phyloP scores from a whole-genome alignment of 352 stramenopile genomes.

The Elongisporangium prolatum region DNA sequence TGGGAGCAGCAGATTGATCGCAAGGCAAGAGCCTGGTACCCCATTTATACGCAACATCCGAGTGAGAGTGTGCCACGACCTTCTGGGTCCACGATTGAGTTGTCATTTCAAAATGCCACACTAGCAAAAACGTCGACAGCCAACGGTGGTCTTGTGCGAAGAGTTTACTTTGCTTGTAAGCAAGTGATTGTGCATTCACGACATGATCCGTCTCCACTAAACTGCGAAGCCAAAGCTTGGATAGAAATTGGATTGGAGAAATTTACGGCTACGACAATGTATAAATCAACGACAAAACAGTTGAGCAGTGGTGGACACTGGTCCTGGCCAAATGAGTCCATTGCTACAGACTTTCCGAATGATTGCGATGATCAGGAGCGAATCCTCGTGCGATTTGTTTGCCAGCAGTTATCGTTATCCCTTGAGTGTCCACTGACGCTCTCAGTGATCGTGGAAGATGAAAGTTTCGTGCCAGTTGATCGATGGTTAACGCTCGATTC shows the following conservation, averaged over 20 bases:
- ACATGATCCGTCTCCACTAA: background rate
- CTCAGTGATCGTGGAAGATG: conserved; percentile 1
- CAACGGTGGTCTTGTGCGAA: background rate
- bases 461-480: conserved; percentile 7
- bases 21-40: background rate
- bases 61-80: background rate
- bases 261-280: background rate
- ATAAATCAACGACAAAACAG: background rate
- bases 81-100: background rate
- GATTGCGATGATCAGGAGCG: conserved; percentile 1
- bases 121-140: background rate
- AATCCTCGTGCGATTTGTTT: conserved; percentile 6
- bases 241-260: background rate
- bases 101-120: background rate
- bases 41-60: background rate
- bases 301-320: conserved; percentile 6
- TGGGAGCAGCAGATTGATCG: background rate
- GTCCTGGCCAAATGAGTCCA: conserved; percentile 22
- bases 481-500: conserved; percentile 10
- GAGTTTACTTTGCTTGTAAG: background rate
- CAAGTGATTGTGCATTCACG: background rate
- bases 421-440: background rate
- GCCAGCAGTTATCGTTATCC: background rate
- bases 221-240: background rate
- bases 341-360: conserved; percentile 7